Conservation (phyloP, 1,284 basidiomycete species). For the Trametes versicolor region DNA sequence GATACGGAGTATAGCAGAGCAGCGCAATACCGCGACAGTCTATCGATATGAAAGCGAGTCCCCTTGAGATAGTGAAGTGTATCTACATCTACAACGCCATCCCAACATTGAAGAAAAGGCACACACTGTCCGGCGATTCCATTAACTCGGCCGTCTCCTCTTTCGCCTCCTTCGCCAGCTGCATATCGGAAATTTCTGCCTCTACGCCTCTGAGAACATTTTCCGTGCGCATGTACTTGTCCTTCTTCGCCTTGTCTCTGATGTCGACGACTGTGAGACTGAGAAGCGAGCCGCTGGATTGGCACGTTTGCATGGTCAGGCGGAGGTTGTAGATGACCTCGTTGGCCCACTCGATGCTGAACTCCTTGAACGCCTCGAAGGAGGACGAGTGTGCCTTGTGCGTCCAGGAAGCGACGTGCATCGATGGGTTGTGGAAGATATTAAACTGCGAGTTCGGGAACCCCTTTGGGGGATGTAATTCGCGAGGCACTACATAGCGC, state of each 20-base stretch:
- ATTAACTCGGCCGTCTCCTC: not conserved
- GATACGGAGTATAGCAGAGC: too few relatives aligned
- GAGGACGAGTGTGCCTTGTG: not conserved
- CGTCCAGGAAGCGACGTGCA: not conserved
- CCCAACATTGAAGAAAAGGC: not conserved
- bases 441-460: not conserved
- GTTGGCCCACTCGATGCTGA: not conserved
- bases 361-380: not conserved
- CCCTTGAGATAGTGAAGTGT: too few relatives aligned
- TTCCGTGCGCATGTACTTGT: not conserved
- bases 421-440: not conserved
- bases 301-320: slow-evolving; percentile 1
- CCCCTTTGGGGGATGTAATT: not conserved
- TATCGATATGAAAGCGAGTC: too few relatives aligned
- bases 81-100: not conserved
- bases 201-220: not conserved
- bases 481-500: not conserved
- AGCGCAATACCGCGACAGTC: too few relatives aligned
- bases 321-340: not conserved
- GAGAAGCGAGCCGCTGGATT: not conserved
- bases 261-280: not conserved
- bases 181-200: not conserved
- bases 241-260: not conserved
- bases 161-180: not conserved
- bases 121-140: not conserved